Conservation (phyloP, 345 rosid species). For the Populus deltoides region DNA sequence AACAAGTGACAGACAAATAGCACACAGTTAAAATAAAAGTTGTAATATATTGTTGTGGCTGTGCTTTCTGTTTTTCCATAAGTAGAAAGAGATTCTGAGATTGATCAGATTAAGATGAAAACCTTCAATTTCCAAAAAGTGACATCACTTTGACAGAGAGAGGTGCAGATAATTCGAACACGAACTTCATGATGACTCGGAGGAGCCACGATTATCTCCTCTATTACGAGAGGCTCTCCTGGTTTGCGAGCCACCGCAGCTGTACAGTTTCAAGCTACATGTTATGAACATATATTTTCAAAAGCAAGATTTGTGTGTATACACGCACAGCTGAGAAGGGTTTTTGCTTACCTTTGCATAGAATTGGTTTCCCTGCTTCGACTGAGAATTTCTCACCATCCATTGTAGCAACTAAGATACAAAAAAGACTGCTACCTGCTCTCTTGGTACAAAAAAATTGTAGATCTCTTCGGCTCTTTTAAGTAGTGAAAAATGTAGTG, state of each 20-base stretch:
- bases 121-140: constrained; percentile 78
- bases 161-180: constrained; percentile 63
- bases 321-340: too few species aligned
- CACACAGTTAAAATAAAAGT: too few species aligned
- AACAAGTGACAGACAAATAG: not conserved
- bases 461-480: too few species aligned
- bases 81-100: not conserved
- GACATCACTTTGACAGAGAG: constrained; percentile 75
- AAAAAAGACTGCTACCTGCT: too few species aligned
- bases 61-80: too few species aligned
- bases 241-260: constrained; percentile 70
- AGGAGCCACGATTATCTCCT: constrained; percentile 74
- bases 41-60: too few species aligned
- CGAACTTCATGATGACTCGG: constrained; percentile 73
- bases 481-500: too few species aligned
- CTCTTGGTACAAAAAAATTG: too few species aligned
- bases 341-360: constrained; percentile 48
- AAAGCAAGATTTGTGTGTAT: not conserved
- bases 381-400: constrained; percentile 15
- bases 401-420: not conserved
- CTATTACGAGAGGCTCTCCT: constrained; percentile 71
- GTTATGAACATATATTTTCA: not conserved
- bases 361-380: constrained; percentile 51
- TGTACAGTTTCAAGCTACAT: not conserved
- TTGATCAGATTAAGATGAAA: not conserved